Evolutionary conservation across 495 filamentous ascomycete genomes (phyloP).

Genomic region (Lichina pygmaea): DNA sequence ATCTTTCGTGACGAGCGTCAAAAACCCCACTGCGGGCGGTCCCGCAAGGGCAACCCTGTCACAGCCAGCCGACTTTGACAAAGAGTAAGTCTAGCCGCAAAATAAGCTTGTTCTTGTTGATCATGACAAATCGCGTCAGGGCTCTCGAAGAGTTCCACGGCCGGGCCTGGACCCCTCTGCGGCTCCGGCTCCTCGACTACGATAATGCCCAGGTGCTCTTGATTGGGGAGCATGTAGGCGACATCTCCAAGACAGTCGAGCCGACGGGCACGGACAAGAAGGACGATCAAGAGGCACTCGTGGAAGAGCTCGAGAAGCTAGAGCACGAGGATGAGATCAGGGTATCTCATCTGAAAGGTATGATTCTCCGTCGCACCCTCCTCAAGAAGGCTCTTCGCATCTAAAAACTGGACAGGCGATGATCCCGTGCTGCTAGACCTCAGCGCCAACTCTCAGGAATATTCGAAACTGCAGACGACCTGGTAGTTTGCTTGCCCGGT

Average conservation of each 20-base stretch:
- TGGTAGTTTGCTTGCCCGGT: background rate
- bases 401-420: constrained; percentile 13
- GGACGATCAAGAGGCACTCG: constrained; percentile 29
- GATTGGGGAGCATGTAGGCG: constrained; percentile 41
- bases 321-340: constrained; percentile 35
- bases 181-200: constrained; percentile 55
- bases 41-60: constrained; percentile 36
- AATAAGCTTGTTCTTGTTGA: no score
- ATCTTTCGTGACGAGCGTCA: constrained; percentile 52
- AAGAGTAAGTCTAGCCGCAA: constrained; percentile 25
- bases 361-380: constrained; percentile 1
- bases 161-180: constrained; percentile 44
- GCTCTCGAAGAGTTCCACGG: constrained; percentile 36
- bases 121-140: no score
- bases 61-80: constrained; percentile 41
- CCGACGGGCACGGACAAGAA: constrained; percentile 27
- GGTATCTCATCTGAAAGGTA: constrained; percentile 25
- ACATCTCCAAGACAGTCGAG: constrained; percentile 30
- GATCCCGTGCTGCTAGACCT: constrained; percentile 26
- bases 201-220: constrained; percentile 58
- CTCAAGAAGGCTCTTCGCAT: background rate
- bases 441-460: constrained; percentile 22
- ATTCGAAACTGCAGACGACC: constrained; percentile 5
- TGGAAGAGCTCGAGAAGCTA: constrained; percentile 28
- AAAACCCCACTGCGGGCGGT: constrained; percentile 46